Evolutionary conservation across 2,329 filamentous ascomycete genomes (phyloP).

Genomic region (Phyllosticta paracitricarpa): DNA sequence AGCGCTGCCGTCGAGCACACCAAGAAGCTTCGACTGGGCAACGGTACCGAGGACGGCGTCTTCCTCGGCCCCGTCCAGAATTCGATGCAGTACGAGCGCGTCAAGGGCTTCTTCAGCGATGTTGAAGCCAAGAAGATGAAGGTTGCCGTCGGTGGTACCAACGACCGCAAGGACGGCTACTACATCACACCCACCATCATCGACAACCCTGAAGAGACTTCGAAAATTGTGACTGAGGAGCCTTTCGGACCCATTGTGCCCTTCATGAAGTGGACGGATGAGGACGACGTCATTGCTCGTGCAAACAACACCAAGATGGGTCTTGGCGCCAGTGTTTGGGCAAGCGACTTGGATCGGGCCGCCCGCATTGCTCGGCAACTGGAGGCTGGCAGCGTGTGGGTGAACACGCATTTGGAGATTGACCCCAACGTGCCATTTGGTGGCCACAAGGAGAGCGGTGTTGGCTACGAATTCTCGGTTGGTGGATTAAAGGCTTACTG

Average conservation of each 20-base stretch:
- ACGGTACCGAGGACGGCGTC: constrained; percentile 31
- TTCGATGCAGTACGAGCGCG: constrained; percentile 52
- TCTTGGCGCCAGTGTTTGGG: constrained; percentile 46
- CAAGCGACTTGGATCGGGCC: constrained; percentile 35
- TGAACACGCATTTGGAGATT: constrained; percentile 35
- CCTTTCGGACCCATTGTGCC: constrained; percentile 56
- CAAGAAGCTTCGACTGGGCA: constrained; percentile 30
- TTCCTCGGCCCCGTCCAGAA: constrained; percentile 55
- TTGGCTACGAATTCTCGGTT: constrained; percentile 51
- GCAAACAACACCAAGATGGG: constrained; percentile 42
- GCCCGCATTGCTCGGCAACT: constrained; percentile 36
- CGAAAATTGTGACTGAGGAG: constrained; percentile 48
- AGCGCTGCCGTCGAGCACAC: constrained; percentile 36
- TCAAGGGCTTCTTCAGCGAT: constrained; percentile 47
- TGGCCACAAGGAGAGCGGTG: constrained; percentile 49
- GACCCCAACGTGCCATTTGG: constrained; percentile 45
- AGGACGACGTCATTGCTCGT: constrained; percentile 40
- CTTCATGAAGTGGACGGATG: constrained; percentile 49
- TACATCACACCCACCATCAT: constrained; percentile 52
- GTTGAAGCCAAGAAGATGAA: constrained; percentile 45
- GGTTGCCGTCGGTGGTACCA: constrained; percentile 43
- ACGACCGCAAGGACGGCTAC: constrained; percentile 36
- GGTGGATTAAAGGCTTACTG: constrained; percentile 51
- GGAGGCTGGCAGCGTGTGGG: constrained; percentile 42
- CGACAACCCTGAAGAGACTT: constrained; percentile 45